A percentile compares a stretch with the other conserved stretches of the same genome.
Evolutionary conservation across 306 rosid species (phyloP).

Genomic region (Prunus mume): DNA sequence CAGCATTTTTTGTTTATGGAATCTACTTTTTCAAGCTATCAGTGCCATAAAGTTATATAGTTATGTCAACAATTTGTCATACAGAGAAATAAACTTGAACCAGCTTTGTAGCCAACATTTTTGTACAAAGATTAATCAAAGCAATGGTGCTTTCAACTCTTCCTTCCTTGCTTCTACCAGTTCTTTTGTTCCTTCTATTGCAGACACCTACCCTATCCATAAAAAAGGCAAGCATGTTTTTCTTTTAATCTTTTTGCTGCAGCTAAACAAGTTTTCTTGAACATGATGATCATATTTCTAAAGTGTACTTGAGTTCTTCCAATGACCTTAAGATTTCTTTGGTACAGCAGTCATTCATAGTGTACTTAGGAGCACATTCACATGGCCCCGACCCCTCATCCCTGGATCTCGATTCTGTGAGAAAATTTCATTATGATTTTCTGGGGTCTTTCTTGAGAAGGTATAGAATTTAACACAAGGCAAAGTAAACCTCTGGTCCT

Average conservation of each 20-base stretch:
- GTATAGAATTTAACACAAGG: constrained; percentile 20
- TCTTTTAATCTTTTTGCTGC: background rate
- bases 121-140: background rate
- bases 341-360: constrained; percentile 49
- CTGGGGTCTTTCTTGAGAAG: constrained; percentile 47
- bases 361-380: constrained; percentile 57
- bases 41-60: background rate
- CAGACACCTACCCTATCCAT: constrained; percentile 25
- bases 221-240: constrained; percentile 29
- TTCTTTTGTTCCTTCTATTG: constrained; percentile 26
- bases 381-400: constrained; percentile 44
- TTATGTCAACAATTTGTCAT: background rate
- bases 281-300: too few species aligned
- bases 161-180: constrained; percentile 4
- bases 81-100: background rate
- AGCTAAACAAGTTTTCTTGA: too few species aligned
- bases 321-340: too few species aligned
- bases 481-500: too few species aligned
- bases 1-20: background rate
- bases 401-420: constrained; percentile 27
- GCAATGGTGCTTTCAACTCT: constrained; percentile 22
- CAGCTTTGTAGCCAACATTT: background rate
- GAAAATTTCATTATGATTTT: constrained; percentile 35
- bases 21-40: background rate
- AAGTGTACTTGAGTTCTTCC: too few species aligned